Evolutionary conservation across 768 basidiomycete genomes (phyloP), one percentile per base, ranked within the genome.

Genomic region (Suillus spraguei): DNA sequence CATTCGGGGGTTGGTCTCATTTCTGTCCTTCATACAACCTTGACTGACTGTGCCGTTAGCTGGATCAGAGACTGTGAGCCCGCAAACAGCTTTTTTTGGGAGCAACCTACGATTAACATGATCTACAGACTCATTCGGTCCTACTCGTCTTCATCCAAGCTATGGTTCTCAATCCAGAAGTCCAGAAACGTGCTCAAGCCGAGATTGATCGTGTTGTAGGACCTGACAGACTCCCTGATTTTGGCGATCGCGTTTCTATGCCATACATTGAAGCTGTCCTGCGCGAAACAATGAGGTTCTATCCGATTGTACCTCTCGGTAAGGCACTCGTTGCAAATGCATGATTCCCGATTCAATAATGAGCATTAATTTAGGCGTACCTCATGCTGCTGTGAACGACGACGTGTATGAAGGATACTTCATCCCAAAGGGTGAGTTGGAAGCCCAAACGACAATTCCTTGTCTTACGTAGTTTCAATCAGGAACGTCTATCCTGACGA

Each of bases 211-310:
- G 58, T 5, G 65, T 67, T 14, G 55, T 63, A 32, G 60, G 62
- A 20, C 1, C n/a, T 53, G 55, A 61, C 20, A 58, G 62, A 46
- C 65, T 67, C 24, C 67, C 67, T 2, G 38, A 53, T 22, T 61
- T 66, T 24, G 41, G 28, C 17, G 67, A 67, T 52, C 62, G 67
- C 10, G 22, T 49, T n/a, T 60, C 60, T 44, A 55, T 67, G 33
- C 60, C 67, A 32, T 66, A 67, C 38, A 17, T 65, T 16, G 64
- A 67, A 52, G 66, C 66, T 13, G 49, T 67, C 20, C 39, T 63
- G 1, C 70, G 69, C n/a, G 77, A 78, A 61, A 61, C 69, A 14
- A 52, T 77, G 59, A 64, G 76, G 62, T 69, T 69, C 67, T 58
- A 67, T 38, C 64, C 67, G 10, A 65, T 74, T 36, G 42, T 55